These are phyloP conservation scores for Russula olivacea DNA, from an alignment of 768 basidiomycete species.

Conservation along the genomic window DNA sequence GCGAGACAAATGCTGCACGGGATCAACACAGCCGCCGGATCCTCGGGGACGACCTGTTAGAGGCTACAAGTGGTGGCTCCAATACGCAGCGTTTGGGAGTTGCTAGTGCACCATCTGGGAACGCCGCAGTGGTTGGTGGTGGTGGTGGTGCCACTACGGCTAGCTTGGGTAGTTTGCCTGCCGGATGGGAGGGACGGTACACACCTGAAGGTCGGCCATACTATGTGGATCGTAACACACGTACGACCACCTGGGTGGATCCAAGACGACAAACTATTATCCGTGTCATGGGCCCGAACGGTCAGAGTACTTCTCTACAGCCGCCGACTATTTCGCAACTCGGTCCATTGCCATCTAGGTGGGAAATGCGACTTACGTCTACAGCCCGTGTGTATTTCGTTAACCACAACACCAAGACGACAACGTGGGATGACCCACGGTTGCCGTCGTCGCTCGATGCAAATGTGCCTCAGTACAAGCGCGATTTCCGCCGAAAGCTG, in stretches of 20 bases:
- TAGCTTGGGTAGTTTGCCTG: constrained; percentile 82
- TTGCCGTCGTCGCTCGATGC: constrained; percentile 91
- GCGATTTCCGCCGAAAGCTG: constrained; percentile 97
- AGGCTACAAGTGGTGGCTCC: constrained; percentile 44
- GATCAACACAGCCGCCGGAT: too few relatives aligned
- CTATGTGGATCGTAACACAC: constrained; percentile 98
- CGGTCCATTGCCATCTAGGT: constrained; percentile 93
- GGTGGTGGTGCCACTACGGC: constrained; percentile 49
- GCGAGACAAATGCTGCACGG: too few relatives aligned
- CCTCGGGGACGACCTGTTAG: constrained; percentile 62
- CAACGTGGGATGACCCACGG: constrained; percentile 99
- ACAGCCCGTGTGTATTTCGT: constrained; percentile 99
- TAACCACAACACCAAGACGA: constrained; percentile 99
- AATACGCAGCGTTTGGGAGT: constrained; percentile 21
- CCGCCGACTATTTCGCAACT: constrained; percentile 95
- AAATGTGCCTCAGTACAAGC: constrained; percentile 99
- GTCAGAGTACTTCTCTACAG: constrained; percentile 81
- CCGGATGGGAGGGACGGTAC: constrained; percentile 98
- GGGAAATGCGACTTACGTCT: constrained; percentile 99
- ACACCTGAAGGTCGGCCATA: constrained; percentile 98
- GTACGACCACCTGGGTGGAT: constrained; percentile 99
- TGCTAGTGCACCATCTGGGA: constrained; percentile 26
- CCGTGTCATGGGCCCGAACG: constrained; percentile 92
- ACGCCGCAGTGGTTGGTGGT: too few relatives aligned
- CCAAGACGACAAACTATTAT: constrained; percentile 95